Evolutionary conservation across 768 basidiomycete genomes (phyloP).

Genomic region (Suillus tomentosus): DNA sequence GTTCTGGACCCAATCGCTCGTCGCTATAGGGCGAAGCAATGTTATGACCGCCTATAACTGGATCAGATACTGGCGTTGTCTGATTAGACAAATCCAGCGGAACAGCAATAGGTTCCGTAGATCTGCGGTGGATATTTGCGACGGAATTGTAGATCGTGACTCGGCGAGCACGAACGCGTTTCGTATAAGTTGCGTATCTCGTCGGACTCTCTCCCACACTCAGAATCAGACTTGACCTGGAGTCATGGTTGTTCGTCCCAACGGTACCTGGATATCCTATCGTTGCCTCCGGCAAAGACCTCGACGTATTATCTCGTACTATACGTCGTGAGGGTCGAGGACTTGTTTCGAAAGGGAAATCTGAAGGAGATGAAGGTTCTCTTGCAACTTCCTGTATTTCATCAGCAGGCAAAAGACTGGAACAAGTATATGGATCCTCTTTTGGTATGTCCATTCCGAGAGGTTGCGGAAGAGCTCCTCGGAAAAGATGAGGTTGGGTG

Average conservation of each 20-base stretch:
- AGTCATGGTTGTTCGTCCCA: neutral
- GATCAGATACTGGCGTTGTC: neutral
- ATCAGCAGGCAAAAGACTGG: neutral
- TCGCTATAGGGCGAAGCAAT: neutral
- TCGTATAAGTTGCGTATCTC: neutral
- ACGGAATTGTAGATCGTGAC: neutral
- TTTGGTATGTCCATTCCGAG: neutral
- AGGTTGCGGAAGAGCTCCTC: neutral
- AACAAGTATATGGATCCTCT: neutral
- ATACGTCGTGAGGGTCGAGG: neutral
- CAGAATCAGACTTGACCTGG: neutral
- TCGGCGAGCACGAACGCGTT: neutral
- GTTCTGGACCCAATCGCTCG: constrained; percentile 6
- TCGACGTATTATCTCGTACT: neutral
- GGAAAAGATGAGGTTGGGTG: neutral
- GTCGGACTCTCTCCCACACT: neutral
- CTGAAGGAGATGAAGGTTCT: constrained; percentile 1
- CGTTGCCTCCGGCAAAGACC: neutral
- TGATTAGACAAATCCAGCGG: neutral
- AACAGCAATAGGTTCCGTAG: neutral
- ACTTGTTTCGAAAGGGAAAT: neutral
- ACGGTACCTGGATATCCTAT: neutral
- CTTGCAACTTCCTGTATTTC: neutral
- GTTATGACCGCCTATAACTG: neutral
- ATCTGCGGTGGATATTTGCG: neutral